Base-by-base conservation (phyloP, 1,139 yeast genomes). In the Lodderomyces margitis region DNA sequence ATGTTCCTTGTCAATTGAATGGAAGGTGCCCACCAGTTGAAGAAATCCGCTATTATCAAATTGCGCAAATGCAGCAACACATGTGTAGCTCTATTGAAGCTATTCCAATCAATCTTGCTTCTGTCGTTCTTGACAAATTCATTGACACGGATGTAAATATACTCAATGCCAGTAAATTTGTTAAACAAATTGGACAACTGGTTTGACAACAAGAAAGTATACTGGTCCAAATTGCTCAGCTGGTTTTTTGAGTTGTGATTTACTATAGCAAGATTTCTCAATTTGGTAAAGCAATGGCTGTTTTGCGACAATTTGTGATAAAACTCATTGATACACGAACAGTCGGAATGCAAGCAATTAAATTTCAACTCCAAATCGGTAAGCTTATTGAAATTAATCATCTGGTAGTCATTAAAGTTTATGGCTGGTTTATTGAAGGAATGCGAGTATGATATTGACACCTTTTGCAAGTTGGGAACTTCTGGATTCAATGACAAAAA, bases 1-100 rank as follows among this genome's bases (percentile, higher is more conserved):
- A 31, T 28, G 21, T 44, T 38, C 23, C 40, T 36, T 21, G 40
- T 40, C 9, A 38, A 34, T 17, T 33, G 27, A 21, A 46, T 39
- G 16, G 50, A 34, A 11, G 50, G 48, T 4, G 47, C 27, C 52
- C 50, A 46, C 42, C 49, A 48, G 27, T 48, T 48, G 25, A 47
- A 48, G 32, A 47, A 48, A 42, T 48, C 52, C 17, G 43, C 47
- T 12, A 48, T 39, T 12, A 25, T 36, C 23, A 48, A 38, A 4
- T 15, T 17, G 10, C 34, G 34, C 20, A 45, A 40, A 16, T 37
- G 14, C 11, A 28, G 24, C 16, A 46, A 31, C 20, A 21, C 16
- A n/a, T 28, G 19, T 27, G 41, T 10, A 11, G 40, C 11, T 21
- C 23, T 15, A 12, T 19, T 21, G 36, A 46, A 39, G 7, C 31